Evolutionary conservation across 2,329 filamentous ascomycete species (phyloP).

Genomic region (Sarocladiaceae sp.): DNA sequence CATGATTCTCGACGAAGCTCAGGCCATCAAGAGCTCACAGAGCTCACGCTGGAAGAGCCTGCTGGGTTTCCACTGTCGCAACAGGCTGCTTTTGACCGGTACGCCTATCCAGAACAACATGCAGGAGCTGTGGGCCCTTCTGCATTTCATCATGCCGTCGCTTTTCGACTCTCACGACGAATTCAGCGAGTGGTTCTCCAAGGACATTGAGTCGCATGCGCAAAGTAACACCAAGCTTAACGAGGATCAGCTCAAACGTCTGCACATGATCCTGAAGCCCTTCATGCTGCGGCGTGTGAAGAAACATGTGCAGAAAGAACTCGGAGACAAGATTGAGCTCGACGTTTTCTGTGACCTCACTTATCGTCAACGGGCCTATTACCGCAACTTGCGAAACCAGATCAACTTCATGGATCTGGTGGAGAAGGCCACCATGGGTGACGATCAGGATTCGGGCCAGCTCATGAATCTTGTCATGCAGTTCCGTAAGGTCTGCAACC

Average conservation of each 20-base stretch:
- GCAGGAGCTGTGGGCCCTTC: slow-evolving; percentile 95
- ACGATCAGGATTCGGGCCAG: slow-evolving; percentile 90
- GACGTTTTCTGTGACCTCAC: slow-evolving; percentile 97
- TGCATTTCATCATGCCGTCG: slow-evolving; percentile 99
- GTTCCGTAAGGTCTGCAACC: slow-evolving; percentile 98
- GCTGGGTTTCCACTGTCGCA: slow-evolving; percentile 89
- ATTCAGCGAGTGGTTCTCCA: slow-evolving; percentile 91
- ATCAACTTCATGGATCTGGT: slow-evolving; percentile 99
- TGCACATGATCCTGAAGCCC: slow-evolving; percentile 98
- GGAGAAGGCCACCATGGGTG: slow-evolving; percentile 89
- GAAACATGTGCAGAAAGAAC: slow-evolving; percentile 98
- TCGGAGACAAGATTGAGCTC: slow-evolving; percentile 96
- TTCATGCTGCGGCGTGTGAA: slow-evolving; percentile 99
- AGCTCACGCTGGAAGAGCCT: slow-evolving; percentile 97
- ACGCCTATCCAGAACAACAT: slow-evolving; percentile 99
- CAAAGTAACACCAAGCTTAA: slow-evolving; percentile 99
- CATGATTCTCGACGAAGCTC: slow-evolving; percentile 98
- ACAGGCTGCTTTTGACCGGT: slow-evolving; percentile 86
- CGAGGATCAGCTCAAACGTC: slow-evolving; percentile 89
- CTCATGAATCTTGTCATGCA: slow-evolving; percentile 99
- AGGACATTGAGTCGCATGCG: slow-evolving; percentile 95
- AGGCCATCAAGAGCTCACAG: slow-evolving; percentile 96
- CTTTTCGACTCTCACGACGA: slow-evolving; percentile 92
- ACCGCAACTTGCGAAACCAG: slow-evolving; percentile 86
- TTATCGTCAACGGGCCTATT: slow-evolving; percentile 91